Conservation (phyloP, 306 rosid species). For the Prunus padus region DNA sequence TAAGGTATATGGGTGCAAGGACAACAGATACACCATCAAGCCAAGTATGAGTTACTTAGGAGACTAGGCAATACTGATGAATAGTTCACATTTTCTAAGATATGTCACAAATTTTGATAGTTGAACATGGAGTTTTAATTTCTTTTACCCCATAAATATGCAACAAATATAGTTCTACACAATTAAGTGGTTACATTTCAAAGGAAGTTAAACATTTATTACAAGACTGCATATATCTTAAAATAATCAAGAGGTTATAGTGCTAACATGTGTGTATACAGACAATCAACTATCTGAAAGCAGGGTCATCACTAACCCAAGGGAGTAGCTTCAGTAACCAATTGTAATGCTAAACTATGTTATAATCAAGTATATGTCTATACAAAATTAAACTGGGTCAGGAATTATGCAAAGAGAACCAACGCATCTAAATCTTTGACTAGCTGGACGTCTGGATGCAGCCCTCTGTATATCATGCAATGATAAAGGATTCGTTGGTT, state of each 20-base stretch:
- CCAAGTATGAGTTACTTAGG: background rate
- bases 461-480: background rate
- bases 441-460: background rate
- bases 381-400: background rate
- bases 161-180: background rate
- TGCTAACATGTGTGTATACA: background rate
- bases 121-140: background rate
- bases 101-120: background rate
- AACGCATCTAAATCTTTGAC: background rate
- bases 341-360: background rate
- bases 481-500: background rate
- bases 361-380: background rate
- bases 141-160: background rate
- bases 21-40: background rate
- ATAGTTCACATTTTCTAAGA: background rate
- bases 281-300: background rate
- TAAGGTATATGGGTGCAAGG: background rate
- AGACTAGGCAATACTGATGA: background rate
- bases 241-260: background rate
- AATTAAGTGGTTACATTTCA: background rate
- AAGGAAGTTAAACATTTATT: background rate
- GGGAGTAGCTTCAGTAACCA: background rate
- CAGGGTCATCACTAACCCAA: conserved; percentile 4
- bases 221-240: background rate
- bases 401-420: background rate